Evolutionary conservation across 139 green algal genomes (phyloP).

Genomic region (Chlamydomonas sphaeroides): DNA sequence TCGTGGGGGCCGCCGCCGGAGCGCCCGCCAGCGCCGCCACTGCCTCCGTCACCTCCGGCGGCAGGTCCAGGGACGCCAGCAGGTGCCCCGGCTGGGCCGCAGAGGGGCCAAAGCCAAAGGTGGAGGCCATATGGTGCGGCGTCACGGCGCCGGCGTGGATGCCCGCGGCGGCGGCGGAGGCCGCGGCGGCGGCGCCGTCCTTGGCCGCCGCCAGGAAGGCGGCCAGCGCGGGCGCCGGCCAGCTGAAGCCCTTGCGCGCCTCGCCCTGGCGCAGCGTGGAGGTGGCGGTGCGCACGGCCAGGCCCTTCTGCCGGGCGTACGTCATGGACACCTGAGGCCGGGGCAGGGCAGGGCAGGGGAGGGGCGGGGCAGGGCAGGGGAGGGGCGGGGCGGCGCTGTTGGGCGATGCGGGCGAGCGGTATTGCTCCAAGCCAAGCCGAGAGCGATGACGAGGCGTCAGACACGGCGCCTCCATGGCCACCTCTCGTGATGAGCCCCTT

Average conservation of each 20-base stretch:
- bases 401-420: too few relatives aligned
- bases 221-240: background rate
- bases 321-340: constrained; percentile 21
- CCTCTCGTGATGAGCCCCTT: too few relatives aligned
- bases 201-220: background rate
- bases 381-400: too few relatives aligned
- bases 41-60: background rate
- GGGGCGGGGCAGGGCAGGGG: too few relatives aligned
- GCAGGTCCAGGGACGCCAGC: background rate
- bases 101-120: too few relatives aligned
- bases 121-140: too few relatives aligned
- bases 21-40: background rate
- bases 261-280: background rate
- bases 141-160: background rate
- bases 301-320: background rate
- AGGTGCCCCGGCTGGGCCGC: background rate
- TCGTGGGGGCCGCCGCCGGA: too few relatives aligned
- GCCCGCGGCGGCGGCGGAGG: too few relatives aligned
- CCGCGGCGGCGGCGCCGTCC: too few relatives aligned
- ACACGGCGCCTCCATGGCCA: too few relatives aligned
- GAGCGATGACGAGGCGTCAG: too few relatives aligned
- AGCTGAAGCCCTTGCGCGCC: background rate
- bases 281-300: constrained; percentile 10
- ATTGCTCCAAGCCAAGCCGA: too few relatives aligned
- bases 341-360: background rate